phyloP scores from a whole-genome alignment of 495 filamentous ascomycete species.

The Thermochaetoides thermophila region DNA sequence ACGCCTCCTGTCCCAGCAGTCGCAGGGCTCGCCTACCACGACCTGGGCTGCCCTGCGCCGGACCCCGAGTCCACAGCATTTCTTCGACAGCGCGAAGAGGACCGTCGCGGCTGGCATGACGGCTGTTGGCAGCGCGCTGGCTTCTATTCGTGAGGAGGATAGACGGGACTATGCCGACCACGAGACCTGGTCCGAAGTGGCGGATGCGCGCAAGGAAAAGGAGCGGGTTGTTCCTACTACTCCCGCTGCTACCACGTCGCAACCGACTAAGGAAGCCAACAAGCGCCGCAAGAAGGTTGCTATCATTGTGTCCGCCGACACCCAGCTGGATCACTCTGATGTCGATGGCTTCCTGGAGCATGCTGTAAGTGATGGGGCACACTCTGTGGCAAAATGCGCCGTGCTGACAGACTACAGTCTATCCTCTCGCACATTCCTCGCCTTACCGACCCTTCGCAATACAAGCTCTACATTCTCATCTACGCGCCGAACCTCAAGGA shows the following conservation, averaged over 20 bases:
- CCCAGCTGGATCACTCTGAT: slow-evolving; percentile 40
- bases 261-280: slow-evolving; percentile 18
- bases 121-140: slow-evolving; percentile 66
- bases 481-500: slow-evolving; percentile 71
- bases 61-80: slow-evolving; percentile 79
- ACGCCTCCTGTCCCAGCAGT: slow-evolving; percentile 20
- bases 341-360: slow-evolving; percentile 55
- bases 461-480: slow-evolving; percentile 73
- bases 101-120: slow-evolving; percentile 65
- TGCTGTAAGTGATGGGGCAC: slow-evolving; percentile 44
- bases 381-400: slow-evolving; percentile 1
- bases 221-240: neutral
- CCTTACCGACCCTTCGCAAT: slow-evolving; percentile 49
- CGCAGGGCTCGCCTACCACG: slow-evolving; percentile 31
- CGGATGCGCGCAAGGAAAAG: slow-evolving; percentile 32
- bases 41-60: slow-evolving; percentile 67
- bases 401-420: slow-evolving; percentile 37
- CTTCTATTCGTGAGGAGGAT: slow-evolving; percentile 73
- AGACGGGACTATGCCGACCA: slow-evolving; percentile 69
- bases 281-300: slow-evolving; percentile 60
- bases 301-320: slow-evolving; percentile 71
- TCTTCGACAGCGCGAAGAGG: slow-evolving; percentile 64
- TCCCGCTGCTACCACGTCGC: slow-evolving; percentile 5
- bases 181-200: slow-evolving; percentile 72
- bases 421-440: slow-evolving; percentile 77